Conservation (phyloP, 768 basidiomycete species). For the Boletus pseudo-olivaceus region DNA sequence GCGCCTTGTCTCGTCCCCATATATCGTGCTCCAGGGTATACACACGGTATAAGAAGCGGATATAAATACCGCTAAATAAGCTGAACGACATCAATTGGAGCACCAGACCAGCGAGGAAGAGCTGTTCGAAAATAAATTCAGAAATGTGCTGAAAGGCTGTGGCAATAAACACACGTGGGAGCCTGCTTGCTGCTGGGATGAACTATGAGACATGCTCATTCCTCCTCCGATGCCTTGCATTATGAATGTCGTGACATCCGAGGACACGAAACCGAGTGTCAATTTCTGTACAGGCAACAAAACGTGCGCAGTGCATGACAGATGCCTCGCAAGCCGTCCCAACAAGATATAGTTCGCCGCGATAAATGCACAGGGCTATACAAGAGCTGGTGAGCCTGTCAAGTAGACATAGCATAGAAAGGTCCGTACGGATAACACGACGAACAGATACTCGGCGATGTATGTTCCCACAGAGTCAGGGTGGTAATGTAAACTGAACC, state of each 20-base stretch:
- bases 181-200: slow-evolving; percentile 25
- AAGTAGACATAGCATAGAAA: slow-evolving; percentile 7
- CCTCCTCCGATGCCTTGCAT: slow-evolving; percentile 46
- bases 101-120: slow-evolving; percentile 56
- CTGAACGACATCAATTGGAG: slow-evolving; percentile 54
- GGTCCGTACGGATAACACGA: slow-evolving; percentile 49
- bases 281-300: slow-evolving; percentile 47
- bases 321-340: slow-evolving; percentile 52
- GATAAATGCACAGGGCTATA: slow-evolving; percentile 71
- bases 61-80: slow-evolving; percentile 44
- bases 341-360: slow-evolving; percentile 66
- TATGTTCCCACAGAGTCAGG: slow-evolving; percentile 53
- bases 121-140: slow-evolving; percentile 45
- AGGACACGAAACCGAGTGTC: slow-evolving; percentile 55
- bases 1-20: slow-evolving; percentile 38
- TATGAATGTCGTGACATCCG: slow-evolving; percentile 63
- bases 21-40: slow-evolving; percentile 29
- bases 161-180: slow-evolving; percentile 33
- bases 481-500: slow-evolving; percentile 51
- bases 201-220: slow-evolving; percentile 1
- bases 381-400: background rate
- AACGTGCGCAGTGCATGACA: slow-evolving; percentile 47
- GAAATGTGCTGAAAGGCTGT: background rate
- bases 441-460: slow-evolving; percentile 55
- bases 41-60: slow-evolving; percentile 49